Evolutionary conservation across 495 filamentous ascomycete genomes (phyloP).

Genomic region (Penicillium malachiteum): DNA sequence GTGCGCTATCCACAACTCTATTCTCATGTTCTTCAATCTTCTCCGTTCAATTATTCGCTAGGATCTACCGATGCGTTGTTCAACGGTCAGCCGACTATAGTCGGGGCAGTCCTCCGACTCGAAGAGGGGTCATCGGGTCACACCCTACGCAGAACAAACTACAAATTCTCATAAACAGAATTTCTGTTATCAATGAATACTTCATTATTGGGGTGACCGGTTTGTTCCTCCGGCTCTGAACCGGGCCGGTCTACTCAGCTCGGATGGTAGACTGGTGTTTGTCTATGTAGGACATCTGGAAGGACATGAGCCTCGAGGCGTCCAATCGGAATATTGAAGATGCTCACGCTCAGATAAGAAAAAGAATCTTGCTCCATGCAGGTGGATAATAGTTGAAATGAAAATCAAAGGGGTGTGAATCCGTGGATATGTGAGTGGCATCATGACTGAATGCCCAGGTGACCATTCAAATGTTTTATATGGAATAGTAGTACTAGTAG

Average conservation of each 20-base stretch:
- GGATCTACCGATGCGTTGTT: constrained; percentile 1
- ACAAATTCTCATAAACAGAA: not conserved
- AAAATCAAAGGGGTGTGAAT: too few species aligned
- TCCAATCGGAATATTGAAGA: too few species aligned
- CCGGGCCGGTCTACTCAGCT: not conserved
- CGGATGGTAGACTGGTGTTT: not conserved
- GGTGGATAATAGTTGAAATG: too few species aligned
- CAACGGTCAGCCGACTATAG: constrained; percentile 12
- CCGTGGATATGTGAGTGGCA: too few species aligned
- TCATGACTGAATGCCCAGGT: too few species aligned
- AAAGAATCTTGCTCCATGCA: too few species aligned
- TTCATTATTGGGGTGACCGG: not conserved
- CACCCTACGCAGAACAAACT: not conserved
- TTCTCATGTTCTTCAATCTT: not conserved
- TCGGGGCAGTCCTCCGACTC: constrained; percentile 21
- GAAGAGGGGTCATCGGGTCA: constrained; percentile 12
- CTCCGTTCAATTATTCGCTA: not conserved
- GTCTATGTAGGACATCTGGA: not conserved
- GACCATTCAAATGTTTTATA: too few species aligned
- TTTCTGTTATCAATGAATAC: not conserved
- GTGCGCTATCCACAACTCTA: not conserved
- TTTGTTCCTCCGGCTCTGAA: too few species aligned
- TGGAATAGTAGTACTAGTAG: too few species aligned
- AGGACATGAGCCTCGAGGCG: too few species aligned
- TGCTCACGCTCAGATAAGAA: too few species aligned